Evolutionary conservation across 352 stramenopile genomes (phyloP), one percentile per base, ranked within the genome.

Genomic region (Pythium angustatum): DNA sequence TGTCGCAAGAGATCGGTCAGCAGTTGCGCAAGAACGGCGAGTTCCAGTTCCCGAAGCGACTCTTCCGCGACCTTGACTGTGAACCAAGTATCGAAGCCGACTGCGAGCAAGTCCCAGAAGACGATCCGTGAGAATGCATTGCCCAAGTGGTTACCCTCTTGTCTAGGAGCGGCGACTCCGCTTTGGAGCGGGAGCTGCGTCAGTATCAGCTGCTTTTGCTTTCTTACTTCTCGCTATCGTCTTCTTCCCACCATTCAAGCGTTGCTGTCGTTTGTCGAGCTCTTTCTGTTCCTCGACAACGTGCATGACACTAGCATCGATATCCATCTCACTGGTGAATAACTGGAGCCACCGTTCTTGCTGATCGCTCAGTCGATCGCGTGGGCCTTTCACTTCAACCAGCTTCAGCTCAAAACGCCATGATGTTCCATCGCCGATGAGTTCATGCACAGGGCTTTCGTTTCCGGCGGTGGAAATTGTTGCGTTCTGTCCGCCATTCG

Each of bases 321-420:
- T 62, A n/a, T 76, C 72, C 26, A 90, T 62, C 3, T 88, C 59
- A 12, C 82, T 62, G 28, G 70, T 83, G 24, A 96, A 57, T 5
- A 93, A 62, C 11, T 88, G 53, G 2, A 96, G 64, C 88, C 88
- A 96, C 1, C 88, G 66, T n/a, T 78, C 38, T 51, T 96, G 88
- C 44, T 93, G 90, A 60, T 93, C 83, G 40, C 83, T 94, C 1
- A 96, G 72, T 40, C 79, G 81, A 54, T 96, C 88, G 17, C 87
- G 78, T 27, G 88, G 86, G 0, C 87, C 87, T 62, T 96, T 96
- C 14, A 96, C 88, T 72, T 96, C 88, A 17, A 96, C 84, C 4
- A 94, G 57, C 62, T 90, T 90, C 21, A 93, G 45, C 58, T 67
- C 24, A 19, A 50, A 5, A 57, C 45, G 2, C 65, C 69, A 45